Conservation (phyloP, 2,329 filamentous ascomycete species). For the Decorospora gaudefroyi region DNA sequence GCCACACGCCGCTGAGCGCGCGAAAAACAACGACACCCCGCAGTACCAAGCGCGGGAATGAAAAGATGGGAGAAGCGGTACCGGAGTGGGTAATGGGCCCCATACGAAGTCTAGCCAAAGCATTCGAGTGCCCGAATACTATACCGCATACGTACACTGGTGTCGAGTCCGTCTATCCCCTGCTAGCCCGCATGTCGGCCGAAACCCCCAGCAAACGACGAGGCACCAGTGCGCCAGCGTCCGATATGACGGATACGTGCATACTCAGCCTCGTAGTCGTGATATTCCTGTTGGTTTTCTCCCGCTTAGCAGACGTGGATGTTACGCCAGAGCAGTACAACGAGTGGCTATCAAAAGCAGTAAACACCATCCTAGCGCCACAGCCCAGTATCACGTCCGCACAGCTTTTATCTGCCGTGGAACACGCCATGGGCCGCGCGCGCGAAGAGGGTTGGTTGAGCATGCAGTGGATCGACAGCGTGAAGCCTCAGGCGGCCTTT, state of each 20-base stretch:
- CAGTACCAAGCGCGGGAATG: slow-evolving; percentile 22
- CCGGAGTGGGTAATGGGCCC: slow-evolving; percentile 69
- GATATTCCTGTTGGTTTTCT: slow-evolving; percentile 64
- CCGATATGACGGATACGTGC: slow-evolving; percentile 26
- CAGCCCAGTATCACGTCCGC: slow-evolving; percentile 53
- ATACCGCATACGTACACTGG: slow-evolving; percentile 76
- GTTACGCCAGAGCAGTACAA: slow-evolving; percentile 40
- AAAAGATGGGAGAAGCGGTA: slow-evolving; percentile 20
- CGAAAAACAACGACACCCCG: slow-evolving; percentile 36
- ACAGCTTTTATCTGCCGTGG: slow-evolving; percentile 48
- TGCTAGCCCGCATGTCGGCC: slow-evolving; percentile 41
- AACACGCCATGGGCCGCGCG: slow-evolving; percentile 41
- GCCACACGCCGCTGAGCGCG: slow-evolving; percentile 28
- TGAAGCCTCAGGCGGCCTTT: slow-evolving; percentile 45
- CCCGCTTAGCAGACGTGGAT: slow-evolving; percentile 48
- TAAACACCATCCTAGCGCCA: slow-evolving; percentile 56
- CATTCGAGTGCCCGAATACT: slow-evolving; percentile 64
- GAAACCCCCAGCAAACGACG: slow-evolving; percentile 51
- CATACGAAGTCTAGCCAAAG: slow-evolving; percentile 67
- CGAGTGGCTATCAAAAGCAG: slow-evolving; percentile 50
- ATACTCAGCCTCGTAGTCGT: slow-evolving; percentile 60
- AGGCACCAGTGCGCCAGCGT: slow-evolving; percentile 29
- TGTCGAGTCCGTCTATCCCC: slow-evolving; percentile 60
- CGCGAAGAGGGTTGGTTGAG: slow-evolving; percentile 53
- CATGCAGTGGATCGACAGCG: slow-evolving; percentile 61